Percentiles rank a stretch among this genome's conserved stretches.
Conservation (phyloP, 305 asterid genomes). For the Rubia balearica region DNA sequence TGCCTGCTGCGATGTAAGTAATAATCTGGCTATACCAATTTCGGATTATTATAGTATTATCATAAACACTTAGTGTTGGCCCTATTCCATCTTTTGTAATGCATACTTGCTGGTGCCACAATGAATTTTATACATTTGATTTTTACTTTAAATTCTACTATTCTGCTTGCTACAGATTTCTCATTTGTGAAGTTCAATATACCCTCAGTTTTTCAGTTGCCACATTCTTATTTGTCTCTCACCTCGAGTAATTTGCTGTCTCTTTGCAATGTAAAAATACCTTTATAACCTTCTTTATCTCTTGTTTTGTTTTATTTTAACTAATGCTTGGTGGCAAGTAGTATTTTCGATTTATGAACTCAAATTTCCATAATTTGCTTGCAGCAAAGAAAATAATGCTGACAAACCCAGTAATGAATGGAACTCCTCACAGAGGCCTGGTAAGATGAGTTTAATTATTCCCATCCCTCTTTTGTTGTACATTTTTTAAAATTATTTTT, state of each 20-base stretch:
- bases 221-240: too few species aligned
- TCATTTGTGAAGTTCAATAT: neutral
- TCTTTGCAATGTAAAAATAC: neutral
- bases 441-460: conserved; percentile 28
- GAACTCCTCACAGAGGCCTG: conserved; percentile 70
- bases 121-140: neutral
- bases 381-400: conserved; percentile 68
- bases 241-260: too few species aligned
- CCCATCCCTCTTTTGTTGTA: neutral
- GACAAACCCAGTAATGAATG: conserved; percentile 45
- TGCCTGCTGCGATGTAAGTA: conserved; percentile 55
- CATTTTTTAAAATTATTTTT: neutral
- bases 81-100: neutral
- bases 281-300: neutral
- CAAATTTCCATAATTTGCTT: conserved; percentile 17
- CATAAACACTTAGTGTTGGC: neutral
- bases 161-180: too few species aligned
- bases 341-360: neutral
- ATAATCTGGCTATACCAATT: neutral
- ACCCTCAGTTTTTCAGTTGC: neutral
- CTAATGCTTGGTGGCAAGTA: neutral
- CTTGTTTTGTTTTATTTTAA: neutral
- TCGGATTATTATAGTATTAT: neutral
- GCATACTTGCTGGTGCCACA: neutral
- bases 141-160: neutral